Evolutionary conservation across 768 basidiomycete species (phyloP).

Genomic region (Collybia sordida): DNA sequence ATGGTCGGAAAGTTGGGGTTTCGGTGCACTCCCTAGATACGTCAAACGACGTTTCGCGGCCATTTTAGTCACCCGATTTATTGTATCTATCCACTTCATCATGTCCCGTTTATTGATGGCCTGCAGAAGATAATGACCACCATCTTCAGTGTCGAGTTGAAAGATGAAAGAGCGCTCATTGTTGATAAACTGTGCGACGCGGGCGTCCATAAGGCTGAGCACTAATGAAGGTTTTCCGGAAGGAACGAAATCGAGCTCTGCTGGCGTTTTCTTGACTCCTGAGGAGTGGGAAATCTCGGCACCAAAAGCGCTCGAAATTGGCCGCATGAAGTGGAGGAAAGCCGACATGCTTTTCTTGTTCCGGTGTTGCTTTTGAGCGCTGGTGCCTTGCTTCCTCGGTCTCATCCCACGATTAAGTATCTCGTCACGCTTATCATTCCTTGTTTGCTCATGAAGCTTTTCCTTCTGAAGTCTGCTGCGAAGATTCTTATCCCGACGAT

Average conservation of each 20-base stretch:
- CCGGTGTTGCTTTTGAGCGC: constrained; percentile 70
- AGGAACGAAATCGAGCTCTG: constrained; percentile 74
- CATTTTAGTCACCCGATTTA: constrained; percentile 67
- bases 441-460: constrained; percentile 72
- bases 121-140: constrained; percentile 80
- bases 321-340: constrained; percentile 85
- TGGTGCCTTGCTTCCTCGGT: constrained; percentile 44
- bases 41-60: constrained; percentile 80
- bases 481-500: constrained; percentile 70
- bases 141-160: constrained; percentile 84
- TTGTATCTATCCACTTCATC: constrained; percentile 75
- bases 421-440: constrained; percentile 73
- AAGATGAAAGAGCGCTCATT: constrained; percentile 82
- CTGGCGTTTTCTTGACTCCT: constrained; percentile 56
- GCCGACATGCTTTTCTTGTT: constrained; percentile 88
- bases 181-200: constrained; percentile 70
- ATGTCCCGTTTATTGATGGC: constrained; percentile 70
- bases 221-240: constrained; percentile 75
- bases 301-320: constrained; percentile 82
- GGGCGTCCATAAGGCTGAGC: constrained; percentile 71
- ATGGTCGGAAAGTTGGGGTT: constrained; percentile 73
- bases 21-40: constrained; percentile 75
- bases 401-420: constrained; percentile 76
- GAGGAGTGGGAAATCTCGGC: constrained; percentile 50
- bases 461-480: constrained; percentile 73